Evolutionary conservation across 352 stramenopile species (phyloP).

Genomic region (Pythium guiyangense): DNA sequence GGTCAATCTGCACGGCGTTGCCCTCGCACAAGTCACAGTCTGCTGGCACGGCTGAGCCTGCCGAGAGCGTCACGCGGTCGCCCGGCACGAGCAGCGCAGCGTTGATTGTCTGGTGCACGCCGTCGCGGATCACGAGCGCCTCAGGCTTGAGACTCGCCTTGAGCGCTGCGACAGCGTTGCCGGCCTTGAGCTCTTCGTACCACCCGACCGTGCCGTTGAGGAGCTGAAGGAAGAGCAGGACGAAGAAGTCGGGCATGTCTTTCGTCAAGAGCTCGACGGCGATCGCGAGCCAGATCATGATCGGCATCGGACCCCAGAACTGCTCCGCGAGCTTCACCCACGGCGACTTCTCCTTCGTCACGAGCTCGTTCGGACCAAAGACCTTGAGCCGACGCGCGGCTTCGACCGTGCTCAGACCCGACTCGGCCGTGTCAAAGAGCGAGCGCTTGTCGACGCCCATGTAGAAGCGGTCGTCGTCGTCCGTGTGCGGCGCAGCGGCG

Average conservation of each 20-base stretch:
- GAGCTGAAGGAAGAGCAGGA: conserved; percentile 68
- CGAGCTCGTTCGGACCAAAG: conserved; percentile 89
- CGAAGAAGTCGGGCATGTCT: conserved; percentile 56
- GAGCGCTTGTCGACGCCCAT: conserved; percentile 79
- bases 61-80: conserved; percentile 89
- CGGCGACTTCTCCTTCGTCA: conserved; percentile 34
- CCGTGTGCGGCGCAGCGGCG: neutral
- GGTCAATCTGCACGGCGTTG: conserved; percentile 85
- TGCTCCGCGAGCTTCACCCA: conserved; percentile 62
- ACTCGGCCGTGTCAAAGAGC: conserved; percentile 58
- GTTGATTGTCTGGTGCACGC: conserved; percentile 86
- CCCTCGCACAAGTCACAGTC: conserved; percentile 88
- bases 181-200: conserved; percentile 81
- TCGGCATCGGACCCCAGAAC: conserved; percentile 82
- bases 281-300: conserved; percentile 91
- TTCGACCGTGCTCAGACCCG: conserved; percentile 80
- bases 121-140: conserved; percentile 85
- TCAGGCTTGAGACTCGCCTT: conserved; percentile 85
- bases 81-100: conserved; percentile 90
- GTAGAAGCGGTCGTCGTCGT: conserved; percentile 63
- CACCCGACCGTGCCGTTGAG: conserved; percentile 66
- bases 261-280: conserved; percentile 64
- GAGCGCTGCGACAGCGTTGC: conserved; percentile 82
- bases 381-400: conserved; percentile 67
- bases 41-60: conserved; percentile 89